Percentiles rank a stretch among this genome's conserved stretches.
These are phyloP conservation scores for Tricholoma flavovirens DNA, from an alignment of 768 basidiomycete genomes.

Conservation along the genomic window DNA sequence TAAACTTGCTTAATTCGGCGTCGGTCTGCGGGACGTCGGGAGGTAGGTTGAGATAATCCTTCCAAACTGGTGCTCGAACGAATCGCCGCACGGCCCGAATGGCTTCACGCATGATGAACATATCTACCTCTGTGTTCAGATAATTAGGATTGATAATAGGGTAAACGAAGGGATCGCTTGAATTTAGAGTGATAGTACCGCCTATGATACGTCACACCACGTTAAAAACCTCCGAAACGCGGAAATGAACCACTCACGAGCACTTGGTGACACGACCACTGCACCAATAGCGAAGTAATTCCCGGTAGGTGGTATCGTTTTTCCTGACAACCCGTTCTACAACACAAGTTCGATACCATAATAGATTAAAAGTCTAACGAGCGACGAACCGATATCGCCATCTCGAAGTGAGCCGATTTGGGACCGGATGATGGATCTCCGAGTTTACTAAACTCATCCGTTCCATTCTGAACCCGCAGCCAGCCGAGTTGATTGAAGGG, in stretches of 20 bases:
- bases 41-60: conserved; percentile 7
- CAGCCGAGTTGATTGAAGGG: conserved; percentile 15
- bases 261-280: conserved; percentile 5
- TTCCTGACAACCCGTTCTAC: conserved; percentile 5
- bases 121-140: conserved; percentile 20
- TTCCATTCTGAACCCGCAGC: conserved; percentile 13
- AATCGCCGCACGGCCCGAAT: conserved; percentile 13
- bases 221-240: background rate
- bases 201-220: conserved; percentile 11
- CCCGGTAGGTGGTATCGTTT: conserved; percentile 2
- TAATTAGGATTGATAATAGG: conserved; percentile 43
- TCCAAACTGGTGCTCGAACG: conserved; percentile 10
- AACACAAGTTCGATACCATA: background rate
- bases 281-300: conserved; percentile 3
- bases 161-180: background rate
- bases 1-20: conserved; percentile 15
- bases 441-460: conserved; percentile 1
- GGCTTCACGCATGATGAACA: conserved; percentile 17
- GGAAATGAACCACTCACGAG: conserved; percentile 2
- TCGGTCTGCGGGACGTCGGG: conserved; percentile 20
- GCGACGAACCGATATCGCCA: background rate
- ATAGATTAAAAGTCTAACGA: background rate
- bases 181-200: conserved; percentile 14
- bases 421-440: conserved; percentile 19
- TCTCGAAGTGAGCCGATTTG: conserved; percentile 18